Evolutionary conservation across 73 alveolate genomes (phyloP).

Genomic region (Paramecium sonneborni): DNA sequence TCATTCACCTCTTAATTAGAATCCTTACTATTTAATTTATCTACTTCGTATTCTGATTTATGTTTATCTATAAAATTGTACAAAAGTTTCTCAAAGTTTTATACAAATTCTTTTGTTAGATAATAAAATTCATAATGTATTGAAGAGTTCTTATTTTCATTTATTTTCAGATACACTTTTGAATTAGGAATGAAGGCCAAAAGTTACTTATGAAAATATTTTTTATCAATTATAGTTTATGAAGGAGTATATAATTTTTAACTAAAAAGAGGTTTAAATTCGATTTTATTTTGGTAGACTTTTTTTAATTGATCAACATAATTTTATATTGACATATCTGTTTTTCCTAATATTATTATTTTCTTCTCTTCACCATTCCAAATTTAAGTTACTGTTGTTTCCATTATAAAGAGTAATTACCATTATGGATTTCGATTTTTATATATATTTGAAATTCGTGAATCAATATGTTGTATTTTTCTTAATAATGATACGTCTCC

Average conservation of each 20-base stretch:
- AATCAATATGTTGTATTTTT: neutral
- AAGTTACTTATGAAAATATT: neutral
- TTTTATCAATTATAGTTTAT: neutral
- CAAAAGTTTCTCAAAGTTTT: neutral
- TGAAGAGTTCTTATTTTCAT: neutral
- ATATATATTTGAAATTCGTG: neutral
- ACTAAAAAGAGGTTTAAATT: neutral
- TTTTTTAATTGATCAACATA: neutral
- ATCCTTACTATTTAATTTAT: neutral
- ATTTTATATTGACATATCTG: neutral
- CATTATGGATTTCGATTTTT: neutral
- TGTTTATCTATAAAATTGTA: neutral
- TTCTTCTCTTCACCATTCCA: neutral
- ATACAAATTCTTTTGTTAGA: neutral
- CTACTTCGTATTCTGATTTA: neutral
- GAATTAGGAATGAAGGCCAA: neutral
- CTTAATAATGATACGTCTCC: neutral
- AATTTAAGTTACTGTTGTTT: neutral
- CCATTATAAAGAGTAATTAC: neutral
- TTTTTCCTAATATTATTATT: conserved; percentile 1
- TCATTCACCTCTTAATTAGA: too few relatives aligned
- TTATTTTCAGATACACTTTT: neutral
- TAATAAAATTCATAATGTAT: neutral
- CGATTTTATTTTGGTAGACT: neutral
- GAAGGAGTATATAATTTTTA: neutral